Conservation (phyloP, 306 rosid genomes). For the Trifolium repens region DNA sequence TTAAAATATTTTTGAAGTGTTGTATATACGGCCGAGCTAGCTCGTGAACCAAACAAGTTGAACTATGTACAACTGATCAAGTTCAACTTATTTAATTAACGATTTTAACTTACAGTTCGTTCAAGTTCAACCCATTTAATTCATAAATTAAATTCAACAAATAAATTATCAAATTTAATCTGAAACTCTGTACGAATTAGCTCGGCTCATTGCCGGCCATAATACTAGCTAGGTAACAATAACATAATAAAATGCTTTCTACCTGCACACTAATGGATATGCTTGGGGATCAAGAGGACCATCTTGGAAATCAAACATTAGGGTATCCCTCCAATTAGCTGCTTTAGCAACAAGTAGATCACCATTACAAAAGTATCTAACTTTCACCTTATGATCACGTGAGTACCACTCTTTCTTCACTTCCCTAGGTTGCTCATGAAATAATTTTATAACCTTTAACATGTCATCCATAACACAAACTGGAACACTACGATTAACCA, state of each 20-base stretch:
- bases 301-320: conserved; percentile 63
- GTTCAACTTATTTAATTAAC: too few relatives aligned
- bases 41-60: too few relatives aligned
- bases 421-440: conserved; percentile 72
- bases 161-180: too few relatives aligned
- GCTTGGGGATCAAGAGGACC: conserved; percentile 61
- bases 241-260: neutral
- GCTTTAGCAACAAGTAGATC: conserved; percentile 66
- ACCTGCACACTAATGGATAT: conserved; percentile 70
- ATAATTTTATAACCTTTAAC: conserved; percentile 52
- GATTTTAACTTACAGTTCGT: too few relatives aligned
- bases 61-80: too few relatives aligned
- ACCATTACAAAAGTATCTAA: conserved; percentile 71
- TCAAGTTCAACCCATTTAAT: too few relatives aligned
- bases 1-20: too few relatives aligned
- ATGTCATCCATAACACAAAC: conserved; percentile 51
- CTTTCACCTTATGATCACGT: conserved; percentile 54
- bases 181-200: too few relatives aligned
- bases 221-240: too few relatives aligned
- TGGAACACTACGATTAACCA: conserved; percentile 76
- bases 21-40: too few relatives aligned
- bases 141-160: too few relatives aligned
- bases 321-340: conserved; percentile 88
- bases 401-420: conserved; percentile 77
- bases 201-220: too few relatives aligned